A percentile compares a stretch with the other conserved stretches of the same genome.
Evolutionary conservation across 495 filamentous ascomycete species (phyloP).

Genomic region (Schizothecium vesticola): DNA sequence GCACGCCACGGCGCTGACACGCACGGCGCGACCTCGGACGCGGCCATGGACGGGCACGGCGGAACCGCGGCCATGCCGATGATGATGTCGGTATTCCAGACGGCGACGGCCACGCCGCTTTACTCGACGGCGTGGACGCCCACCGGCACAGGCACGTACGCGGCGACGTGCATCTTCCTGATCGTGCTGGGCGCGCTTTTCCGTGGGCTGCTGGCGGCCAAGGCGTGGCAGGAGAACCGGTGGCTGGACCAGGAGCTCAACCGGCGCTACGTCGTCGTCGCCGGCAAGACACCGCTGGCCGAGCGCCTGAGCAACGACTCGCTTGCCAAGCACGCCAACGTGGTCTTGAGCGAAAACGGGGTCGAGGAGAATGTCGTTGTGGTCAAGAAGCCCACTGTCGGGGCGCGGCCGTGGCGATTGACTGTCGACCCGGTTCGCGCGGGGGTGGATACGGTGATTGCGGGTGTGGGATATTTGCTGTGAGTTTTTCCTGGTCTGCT

Average conservation of each 20-base stretch:
- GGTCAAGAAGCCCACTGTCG: slow-evolving; percentile 47
- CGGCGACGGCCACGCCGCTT: slow-evolving; percentile 60
- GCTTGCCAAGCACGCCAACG: slow-evolving; percentile 54
- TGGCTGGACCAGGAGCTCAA: slow-evolving; percentile 60
- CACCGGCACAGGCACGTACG: slow-evolving; percentile 59
- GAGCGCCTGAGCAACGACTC: slow-evolving; percentile 45
- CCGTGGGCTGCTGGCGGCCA: slow-evolving; percentile 64
- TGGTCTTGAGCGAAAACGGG: slow-evolving; percentile 60
- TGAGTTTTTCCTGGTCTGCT: slow-evolving; percentile 46
- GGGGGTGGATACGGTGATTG: slow-evolving; percentile 58
- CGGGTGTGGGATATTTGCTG: slow-evolving; percentile 82
- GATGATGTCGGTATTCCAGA: slow-evolving; percentile 58
- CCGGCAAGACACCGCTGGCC: slow-evolving; percentile 54
- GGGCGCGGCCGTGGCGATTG: slow-evolving; percentile 65
- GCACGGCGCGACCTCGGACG: background rate
- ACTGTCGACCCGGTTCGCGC: slow-evolving; percentile 74
- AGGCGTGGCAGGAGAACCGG: slow-evolving; percentile 45
- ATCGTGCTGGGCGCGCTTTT: slow-evolving; percentile 64
- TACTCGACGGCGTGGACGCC: slow-evolving; percentile 74
- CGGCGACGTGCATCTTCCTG: slow-evolving; percentile 82
- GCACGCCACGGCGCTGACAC: slow-evolving; percentile 11
- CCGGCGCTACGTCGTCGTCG: slow-evolving; percentile 69
- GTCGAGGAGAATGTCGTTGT: slow-evolving; percentile 70
- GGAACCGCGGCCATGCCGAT: slow-evolving; percentile 15
- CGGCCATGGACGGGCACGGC: slow-evolving; percentile 10